phyloP scores from a whole-genome alignment of 805 yeast genomes.

The Candida mattraensis region DNA sequence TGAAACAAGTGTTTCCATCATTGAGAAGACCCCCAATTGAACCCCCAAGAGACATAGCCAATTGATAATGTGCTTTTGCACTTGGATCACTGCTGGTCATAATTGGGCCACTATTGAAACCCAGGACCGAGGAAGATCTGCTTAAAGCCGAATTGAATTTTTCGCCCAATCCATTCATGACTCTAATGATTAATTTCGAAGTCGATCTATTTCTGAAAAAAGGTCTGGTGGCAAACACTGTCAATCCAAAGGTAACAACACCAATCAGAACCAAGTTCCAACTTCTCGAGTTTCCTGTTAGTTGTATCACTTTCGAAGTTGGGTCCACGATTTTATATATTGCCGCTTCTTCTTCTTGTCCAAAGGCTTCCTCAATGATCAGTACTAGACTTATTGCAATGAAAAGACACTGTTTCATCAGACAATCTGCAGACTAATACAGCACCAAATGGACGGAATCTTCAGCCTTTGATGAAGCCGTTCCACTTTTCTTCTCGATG shows the following conservation, averaged over 20 bases:
- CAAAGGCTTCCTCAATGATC: too few relatives aligned
- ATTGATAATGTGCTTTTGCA: conserved; percentile 19
- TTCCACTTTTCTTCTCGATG: too few relatives aligned
- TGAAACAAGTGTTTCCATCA: conserved; percentile 93
- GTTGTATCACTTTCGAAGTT: conserved; percentile 14
- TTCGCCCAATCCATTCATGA: conserved; percentile 23
- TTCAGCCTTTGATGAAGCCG: too few relatives aligned
- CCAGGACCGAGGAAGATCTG: conserved; percentile 19
- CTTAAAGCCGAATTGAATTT: conserved; percentile 20
- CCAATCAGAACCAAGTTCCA: conserved; percentile 21
- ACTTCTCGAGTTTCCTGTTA: conserved; percentile 6
- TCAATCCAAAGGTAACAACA: conserved; percentile 20
- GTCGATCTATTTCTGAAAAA: conserved; percentile 7
- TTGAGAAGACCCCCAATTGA: conserved; percentile 82
- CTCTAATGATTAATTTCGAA: conserved; percentile 1
- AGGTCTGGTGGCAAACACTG: conserved; percentile 19
- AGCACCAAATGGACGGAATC: too few relatives aligned
- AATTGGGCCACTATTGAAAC: conserved; percentile 9
- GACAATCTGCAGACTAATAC: too few relatives aligned
- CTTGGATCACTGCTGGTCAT: conserved; percentile 21
- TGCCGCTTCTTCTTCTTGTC: too few relatives aligned
- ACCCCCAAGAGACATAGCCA: conserved; percentile 64
- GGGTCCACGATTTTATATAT: too few relatives aligned
- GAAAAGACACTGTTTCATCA: too few relatives aligned
- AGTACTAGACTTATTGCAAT: too few relatives aligned